Evolutionary conservation across 768 basidiomycete species (phyloP).

Genomic region (Leccinum subgranulosum): DNA sequence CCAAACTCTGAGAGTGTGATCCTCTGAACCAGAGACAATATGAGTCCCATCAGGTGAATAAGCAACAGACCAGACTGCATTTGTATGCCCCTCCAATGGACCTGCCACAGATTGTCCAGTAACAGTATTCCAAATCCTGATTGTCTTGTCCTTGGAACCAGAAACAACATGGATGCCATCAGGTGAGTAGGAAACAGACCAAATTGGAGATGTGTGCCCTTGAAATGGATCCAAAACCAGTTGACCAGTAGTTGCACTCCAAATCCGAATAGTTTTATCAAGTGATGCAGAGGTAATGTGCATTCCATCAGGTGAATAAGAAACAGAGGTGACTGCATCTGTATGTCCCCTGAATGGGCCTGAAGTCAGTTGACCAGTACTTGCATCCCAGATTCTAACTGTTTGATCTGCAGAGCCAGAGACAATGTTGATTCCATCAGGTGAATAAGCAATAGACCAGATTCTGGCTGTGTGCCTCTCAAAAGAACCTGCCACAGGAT

Average conservation of each 20-base stretch:
- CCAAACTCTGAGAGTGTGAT: constrained; percentile 15
- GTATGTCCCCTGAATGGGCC: neutral
- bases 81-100: neutral
- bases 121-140: neutral
- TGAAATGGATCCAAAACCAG: neutral
- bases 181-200: neutral
- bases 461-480: neutral
- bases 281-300: neutral
- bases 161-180: constrained; percentile 1
- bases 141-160: neutral
- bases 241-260: neutral
- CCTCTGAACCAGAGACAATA: neutral
- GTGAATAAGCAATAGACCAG: neutral
- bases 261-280: neutral
- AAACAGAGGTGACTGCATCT: neutral
- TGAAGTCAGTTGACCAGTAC: neutral
- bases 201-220: neutral
- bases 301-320: neutral
- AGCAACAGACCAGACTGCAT: neutral
- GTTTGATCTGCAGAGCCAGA: neutral
- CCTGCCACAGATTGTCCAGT: neutral
- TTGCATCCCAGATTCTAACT: neutral
- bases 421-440: neutral
- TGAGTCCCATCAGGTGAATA: neutral
- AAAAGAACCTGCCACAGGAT: neutral